Conservation (phyloP, 73 alveolate genomes). For the Symbiodinium pilosum region DNA sequence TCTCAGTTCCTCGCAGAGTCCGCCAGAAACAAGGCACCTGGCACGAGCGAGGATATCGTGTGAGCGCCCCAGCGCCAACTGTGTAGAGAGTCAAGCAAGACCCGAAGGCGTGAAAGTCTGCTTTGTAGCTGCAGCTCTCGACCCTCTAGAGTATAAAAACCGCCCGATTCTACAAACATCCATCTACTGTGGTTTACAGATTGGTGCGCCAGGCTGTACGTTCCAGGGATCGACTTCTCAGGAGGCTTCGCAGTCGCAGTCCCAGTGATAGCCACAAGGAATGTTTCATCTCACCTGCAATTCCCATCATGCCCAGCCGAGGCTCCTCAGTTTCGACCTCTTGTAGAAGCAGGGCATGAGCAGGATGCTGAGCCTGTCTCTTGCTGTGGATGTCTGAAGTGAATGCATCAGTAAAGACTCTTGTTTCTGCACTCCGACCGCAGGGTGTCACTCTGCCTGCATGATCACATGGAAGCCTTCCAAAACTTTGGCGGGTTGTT, state of each 20-base stretch:
- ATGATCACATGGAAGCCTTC: too few relatives aligned
- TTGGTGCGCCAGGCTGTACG: conserved; percentile 85
- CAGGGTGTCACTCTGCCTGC: too few relatives aligned
- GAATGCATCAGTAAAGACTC: too few relatives aligned
- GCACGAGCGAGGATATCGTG: conserved; percentile 30
- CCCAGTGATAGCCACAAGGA: not conserved
- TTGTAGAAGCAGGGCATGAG: not conserved
- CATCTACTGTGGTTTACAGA: too few relatives aligned
- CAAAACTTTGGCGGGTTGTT: not conserved
- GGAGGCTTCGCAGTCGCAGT: conserved; percentile 55
- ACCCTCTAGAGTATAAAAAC: not conserved
- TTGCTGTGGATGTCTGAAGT: too few relatives aligned
- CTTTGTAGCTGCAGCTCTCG: not conserved
- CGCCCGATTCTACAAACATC: too few relatives aligned
- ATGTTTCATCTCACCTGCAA: not conserved
- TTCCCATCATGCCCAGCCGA: not conserved
- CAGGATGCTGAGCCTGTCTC: not conserved
- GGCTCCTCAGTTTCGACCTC: conserved; percentile 8
- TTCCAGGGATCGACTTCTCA: conserved; percentile 75
- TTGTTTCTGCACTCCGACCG: too few relatives aligned
- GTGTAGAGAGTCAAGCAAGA: not conserved
- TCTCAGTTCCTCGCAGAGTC: too few relatives aligned
- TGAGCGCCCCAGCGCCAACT: not conserved
- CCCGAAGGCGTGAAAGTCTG: too few relatives aligned
- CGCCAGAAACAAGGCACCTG: not conserved